These are phyloP conservation scores for Aspergillus japonicus DNA, from an alignment of 2,329 filamentous ascomycete genomes.

Conservation along the genomic window DNA sequence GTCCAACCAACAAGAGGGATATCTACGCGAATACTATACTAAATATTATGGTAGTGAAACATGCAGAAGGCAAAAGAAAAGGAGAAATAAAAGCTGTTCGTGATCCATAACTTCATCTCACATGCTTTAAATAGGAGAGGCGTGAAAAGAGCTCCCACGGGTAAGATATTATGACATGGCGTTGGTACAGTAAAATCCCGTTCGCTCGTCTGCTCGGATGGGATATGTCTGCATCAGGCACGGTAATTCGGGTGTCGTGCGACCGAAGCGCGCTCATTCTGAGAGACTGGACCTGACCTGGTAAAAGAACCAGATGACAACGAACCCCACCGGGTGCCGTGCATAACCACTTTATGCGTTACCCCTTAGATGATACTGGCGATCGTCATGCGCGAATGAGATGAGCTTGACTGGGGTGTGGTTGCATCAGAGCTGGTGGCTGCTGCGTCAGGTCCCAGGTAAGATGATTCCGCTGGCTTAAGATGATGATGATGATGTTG, in stretches of 20 bases:
- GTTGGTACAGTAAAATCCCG: background rate
- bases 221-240: background rate
- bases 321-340: too few species aligned
- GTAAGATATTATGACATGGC: background rate
- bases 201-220: background rate
- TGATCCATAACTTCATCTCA: constrained; percentile 13
- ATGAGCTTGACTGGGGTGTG: constrained; percentile 30
- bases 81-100: constrained; percentile 17
- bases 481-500: constrained; percentile 15
- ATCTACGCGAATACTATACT: background rate
- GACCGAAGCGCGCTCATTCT: background rate
- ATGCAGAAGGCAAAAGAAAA: background rate
- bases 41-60: background rate
- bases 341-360: background rate
- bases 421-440: constrained; percentile 22
- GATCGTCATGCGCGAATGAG: constrained; percentile 47
- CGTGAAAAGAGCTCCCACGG: background rate
- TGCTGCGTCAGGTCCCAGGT: constrained; percentile 25
- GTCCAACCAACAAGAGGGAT: background rate
- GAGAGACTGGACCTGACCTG: background rate
- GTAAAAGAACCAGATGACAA: too few species aligned
- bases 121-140: background rate
- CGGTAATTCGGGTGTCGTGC: background rate
- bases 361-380: constrained; percentile 44
- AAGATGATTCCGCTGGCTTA: constrained; percentile 20